Evolutionary conservation across 768 basidiomycete genomes (phyloP), one percentile per base, ranked within the genome.

Genomic region (Suillus clintonianus): DNA sequence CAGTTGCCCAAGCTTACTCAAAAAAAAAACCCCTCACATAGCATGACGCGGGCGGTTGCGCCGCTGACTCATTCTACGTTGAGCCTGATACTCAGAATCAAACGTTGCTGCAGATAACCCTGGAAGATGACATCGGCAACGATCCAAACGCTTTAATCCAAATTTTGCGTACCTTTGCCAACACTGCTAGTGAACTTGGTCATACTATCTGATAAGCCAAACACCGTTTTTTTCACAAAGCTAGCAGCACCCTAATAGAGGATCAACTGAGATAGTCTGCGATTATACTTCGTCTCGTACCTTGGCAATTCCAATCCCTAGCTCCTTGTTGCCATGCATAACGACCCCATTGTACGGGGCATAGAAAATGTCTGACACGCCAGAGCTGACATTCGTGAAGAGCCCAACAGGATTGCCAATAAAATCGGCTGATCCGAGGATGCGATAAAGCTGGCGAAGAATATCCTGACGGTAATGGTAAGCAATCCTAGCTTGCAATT

Each of bases 121-220:
- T 96, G 64, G 39, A 36, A 22, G 17, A 60, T 47, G 48, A 62
- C 58, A 66, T 54, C 22, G 50, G 36, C 32, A 27, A 15, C 8
- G 8, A 14, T 19, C 19, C 24, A 27, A 56, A 19, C 7, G 32
- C 7, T 27, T 1, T 13, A 13, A 30, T 57, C 27, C 9, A 13
- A 53, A 63, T 17, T 57, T 48, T 22, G 36, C 68, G 8, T 50
- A 92, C 95, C 95, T 84, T 99, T 99, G 48, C 97, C 94, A 65
- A 99, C 88, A 74, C 95, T 97, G 67, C 95, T 94, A 2, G 97
- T 99, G 71, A 99, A 90, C 77, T 98, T 99, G n/a, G 96, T 96
- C 73, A 99, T 82, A 72, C 94, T 97, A 71, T 99, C 97, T 39
- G 92, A 92, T 48, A 99, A 74, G 42, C 97, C 97, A 70, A 99